These are phyloP conservation scores for Silene vulgaris DNA, from an alignment of 179 eudicot species.

Conservation along the genomic window DNA sequence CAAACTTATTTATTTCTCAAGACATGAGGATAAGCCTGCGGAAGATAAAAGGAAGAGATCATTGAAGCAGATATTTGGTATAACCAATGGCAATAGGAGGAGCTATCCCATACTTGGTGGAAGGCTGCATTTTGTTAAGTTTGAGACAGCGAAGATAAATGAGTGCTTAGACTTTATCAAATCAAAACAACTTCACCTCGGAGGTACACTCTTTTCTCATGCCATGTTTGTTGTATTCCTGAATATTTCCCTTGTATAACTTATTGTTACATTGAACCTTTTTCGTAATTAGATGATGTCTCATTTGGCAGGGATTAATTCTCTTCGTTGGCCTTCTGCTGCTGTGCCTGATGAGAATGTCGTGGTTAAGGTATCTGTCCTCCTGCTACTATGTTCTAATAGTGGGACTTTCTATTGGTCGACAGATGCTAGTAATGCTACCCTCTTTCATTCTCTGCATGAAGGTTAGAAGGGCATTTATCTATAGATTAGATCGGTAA, in stretches of 20 bases:
- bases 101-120: conserved; percentile 97
- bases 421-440: not conserved
- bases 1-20: conserved; percentile 88
- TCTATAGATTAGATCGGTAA: not conserved
- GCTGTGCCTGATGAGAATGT: conserved; percentile 51
- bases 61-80: conserved; percentile 54
- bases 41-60: conserved; percentile 70
- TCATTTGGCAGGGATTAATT: conserved; percentile 55
- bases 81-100: conserved; percentile 61
- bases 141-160: conserved; percentile 79
- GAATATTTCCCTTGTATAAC: not conserved
- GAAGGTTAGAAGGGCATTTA: not conserved
- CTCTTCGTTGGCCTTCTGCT: conserved; percentile 56
- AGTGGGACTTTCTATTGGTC: not conserved
- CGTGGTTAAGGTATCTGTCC: conserved; percentile 65
- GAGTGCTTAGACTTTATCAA: conserved; percentile 89
- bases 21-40: conserved; percentile 70
- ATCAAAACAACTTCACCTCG: conserved; percentile 92
- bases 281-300: not conserved
- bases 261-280: not conserved
- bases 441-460: not conserved
- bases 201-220: conserved; percentile 40
- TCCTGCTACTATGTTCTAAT: not conserved
- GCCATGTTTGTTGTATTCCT: not conserved
- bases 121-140: conserved; percentile 93